Conservation (phyloP, 768 basidiomycete species). For the Hygrophorus russula region DNA sequence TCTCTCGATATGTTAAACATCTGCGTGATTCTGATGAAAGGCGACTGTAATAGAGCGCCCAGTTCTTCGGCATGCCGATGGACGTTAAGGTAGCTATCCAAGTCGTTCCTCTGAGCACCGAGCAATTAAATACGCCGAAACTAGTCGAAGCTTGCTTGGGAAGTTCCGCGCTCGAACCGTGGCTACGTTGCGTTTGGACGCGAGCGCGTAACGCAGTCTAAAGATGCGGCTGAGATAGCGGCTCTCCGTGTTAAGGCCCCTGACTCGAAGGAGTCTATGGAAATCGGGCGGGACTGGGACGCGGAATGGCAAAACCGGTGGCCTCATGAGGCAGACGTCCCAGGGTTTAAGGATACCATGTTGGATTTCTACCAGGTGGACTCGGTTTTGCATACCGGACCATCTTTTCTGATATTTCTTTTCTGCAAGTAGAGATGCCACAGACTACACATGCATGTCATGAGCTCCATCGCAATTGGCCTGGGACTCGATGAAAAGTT, state of each 20-base stretch:
- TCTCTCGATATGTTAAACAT: background rate
- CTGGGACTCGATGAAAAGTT: constrained; percentile 60
- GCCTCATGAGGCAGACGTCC: constrained; percentile 53
- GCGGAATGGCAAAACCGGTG: constrained; percentile 69
- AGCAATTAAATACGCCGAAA: background rate
- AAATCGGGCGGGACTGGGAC: constrained; percentile 83
- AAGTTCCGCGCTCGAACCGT: constrained; percentile 76
- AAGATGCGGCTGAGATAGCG: constrained; percentile 63
- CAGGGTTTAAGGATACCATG: constrained; percentile 64
- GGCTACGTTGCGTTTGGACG: constrained; percentile 76
- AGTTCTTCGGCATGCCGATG: constrained; percentile 59
- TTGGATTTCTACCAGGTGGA: constrained; percentile 60
- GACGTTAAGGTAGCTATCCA: constrained; percentile 42
- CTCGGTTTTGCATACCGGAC: background rate
- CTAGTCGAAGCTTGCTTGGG: constrained; percentile 63
- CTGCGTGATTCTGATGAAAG: background rate
- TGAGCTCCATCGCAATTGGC: constrained; percentile 81
- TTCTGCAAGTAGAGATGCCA: constrained; percentile 48
- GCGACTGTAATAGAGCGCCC: constrained; percentile 43
- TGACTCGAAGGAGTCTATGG: constrained; percentile 79
- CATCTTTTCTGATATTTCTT: constrained; percentile 7
- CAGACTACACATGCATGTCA: constrained; percentile 60
- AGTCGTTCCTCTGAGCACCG: background rate
- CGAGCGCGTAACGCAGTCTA: constrained; percentile 71
- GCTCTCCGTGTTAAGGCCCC: constrained; percentile 63